A percentile compares a stretch with the other conserved stretches of the same genome.
Conservation (phyloP, 805 yeast genomes). For the Kazachstania africana region DNA sequence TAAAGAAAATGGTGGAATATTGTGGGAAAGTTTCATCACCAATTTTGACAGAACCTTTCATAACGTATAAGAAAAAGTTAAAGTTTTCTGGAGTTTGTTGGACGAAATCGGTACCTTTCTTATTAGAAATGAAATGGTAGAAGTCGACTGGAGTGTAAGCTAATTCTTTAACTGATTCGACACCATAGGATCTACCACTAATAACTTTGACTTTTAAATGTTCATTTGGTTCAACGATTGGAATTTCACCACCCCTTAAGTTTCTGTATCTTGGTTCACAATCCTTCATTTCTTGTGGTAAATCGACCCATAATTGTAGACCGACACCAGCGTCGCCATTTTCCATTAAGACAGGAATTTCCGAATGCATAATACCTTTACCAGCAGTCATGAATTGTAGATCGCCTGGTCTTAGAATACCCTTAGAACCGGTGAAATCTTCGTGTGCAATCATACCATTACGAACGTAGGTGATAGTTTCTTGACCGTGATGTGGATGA, state of each 20-base stretch:
- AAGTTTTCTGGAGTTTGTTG: constrained; percentile 50
- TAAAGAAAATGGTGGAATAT: constrained; percentile 49
- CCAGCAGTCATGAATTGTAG: constrained; percentile 94
- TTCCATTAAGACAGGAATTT: constrained; percentile 58
- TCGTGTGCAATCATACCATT: constrained; percentile 67
- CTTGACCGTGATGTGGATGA: constrained; percentile 77
- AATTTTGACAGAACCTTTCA: constrained; percentile 47
- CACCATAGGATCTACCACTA: constrained; percentile 66
- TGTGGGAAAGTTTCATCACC: constrained; percentile 33
- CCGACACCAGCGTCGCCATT: constrained; percentile 46
- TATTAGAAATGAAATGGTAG: constrained; percentile 52
- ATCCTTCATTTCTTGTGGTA: constrained; percentile 52
- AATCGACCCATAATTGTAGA: constrained; percentile 81
- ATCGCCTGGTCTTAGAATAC: constrained; percentile 70
- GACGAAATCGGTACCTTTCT: constrained; percentile 46
- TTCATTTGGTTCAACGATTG: constrained; percentile 49
- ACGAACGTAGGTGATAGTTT: constrained; percentile 59
- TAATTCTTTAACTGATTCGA: constrained; percentile 58
- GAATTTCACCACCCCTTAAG: constrained; percentile 57
- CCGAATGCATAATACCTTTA: constrained; percentile 73
- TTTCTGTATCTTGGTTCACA: constrained; percentile 70
- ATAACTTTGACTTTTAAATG: constrained; percentile 53
- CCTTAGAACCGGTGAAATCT: constrained; percentile 79
- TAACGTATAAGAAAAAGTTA: constrained; percentile 59
- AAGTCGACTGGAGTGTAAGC: constrained; percentile 76